phyloP scores from a whole-genome alignment of 2,329 filamentous ascomycete genomes.

The Cladosporium sp. region DNA sequence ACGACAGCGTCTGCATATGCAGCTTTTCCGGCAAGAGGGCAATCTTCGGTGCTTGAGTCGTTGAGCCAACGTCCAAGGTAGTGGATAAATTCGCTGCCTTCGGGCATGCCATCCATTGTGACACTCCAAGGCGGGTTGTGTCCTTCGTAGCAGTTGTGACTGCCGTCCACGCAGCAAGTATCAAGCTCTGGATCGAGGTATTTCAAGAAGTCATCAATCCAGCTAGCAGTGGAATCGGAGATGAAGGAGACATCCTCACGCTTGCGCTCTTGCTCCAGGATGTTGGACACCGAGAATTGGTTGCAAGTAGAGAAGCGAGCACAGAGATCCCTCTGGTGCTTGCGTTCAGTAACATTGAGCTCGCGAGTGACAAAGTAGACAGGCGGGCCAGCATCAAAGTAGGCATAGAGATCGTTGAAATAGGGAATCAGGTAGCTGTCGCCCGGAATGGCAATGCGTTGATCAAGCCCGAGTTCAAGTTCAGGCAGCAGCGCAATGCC shows the following conservation, averaged over 20 bases:
- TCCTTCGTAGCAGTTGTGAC: constrained; percentile 69
- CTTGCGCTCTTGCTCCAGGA: constrained; percentile 91
- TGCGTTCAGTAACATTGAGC: constrained; percentile 70
- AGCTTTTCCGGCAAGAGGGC: constrained; percentile 82
- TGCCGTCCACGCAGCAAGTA: constrained; percentile 61
- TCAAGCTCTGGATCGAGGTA: constrained; percentile 91
- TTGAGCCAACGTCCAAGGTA: constrained; percentile 81
- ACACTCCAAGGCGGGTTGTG: constrained; percentile 83
- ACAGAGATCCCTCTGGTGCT: constrained; percentile 80
- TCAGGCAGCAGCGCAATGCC: constrained; percentile 79
- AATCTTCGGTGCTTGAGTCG: constrained; percentile 74
- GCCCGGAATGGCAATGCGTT: constrained; percentile 87
- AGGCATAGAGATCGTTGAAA: constrained; percentile 92
- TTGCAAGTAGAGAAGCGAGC: constrained; percentile 88
- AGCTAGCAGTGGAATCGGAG: constrained; percentile 81
- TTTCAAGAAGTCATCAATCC: constrained; percentile 93
- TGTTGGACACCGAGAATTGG: constrained; percentile 75
- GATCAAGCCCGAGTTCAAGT: constrained; percentile 83
- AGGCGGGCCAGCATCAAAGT: constrained; percentile 85
- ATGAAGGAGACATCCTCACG: constrained; percentile 84
- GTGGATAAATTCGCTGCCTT: constrained; percentile 82
- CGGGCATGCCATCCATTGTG: constrained; percentile 84
- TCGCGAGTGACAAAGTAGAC: constrained; percentile 91
- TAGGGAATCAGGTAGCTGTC: constrained; percentile 94
- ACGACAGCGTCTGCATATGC: constrained; percentile 82